A percentile compares a stretch with the other conserved stretches of the same genome.
These are phyloP conservation scores for Hypoxylon perforatum DNA, from an alignment of 495 filamentous ascomycete genomes.

Conservation along the genomic window DNA sequence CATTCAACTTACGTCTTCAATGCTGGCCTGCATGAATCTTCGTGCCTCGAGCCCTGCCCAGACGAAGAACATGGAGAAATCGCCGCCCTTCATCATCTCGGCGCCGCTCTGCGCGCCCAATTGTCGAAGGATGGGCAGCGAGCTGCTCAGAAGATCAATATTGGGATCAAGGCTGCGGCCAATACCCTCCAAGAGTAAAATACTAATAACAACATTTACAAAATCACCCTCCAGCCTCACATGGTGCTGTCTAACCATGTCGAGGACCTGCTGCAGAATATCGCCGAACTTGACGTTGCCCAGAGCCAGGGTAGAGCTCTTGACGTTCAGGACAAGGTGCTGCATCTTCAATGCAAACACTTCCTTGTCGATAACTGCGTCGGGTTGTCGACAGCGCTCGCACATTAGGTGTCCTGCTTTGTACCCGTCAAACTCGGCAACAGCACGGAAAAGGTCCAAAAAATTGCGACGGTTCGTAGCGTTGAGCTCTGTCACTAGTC, in stretches of 20 bases:
- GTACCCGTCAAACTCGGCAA: constrained; percentile 97
- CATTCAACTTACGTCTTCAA: constrained; percentile 76
- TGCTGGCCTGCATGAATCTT: constrained; percentile 85
- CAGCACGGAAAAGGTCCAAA: constrained; percentile 92
- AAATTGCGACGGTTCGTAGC: constrained; percentile 88
- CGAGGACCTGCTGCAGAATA: constrained; percentile 86
- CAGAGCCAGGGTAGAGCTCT: constrained; percentile 87
- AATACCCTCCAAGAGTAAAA: constrained; percentile 93
- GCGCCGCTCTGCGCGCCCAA: constrained; percentile 83
- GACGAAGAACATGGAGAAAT: constrained; percentile 92
- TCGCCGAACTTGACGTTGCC: constrained; percentile 98
- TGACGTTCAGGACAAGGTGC: constrained; percentile 89
- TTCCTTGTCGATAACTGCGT: constrained; percentile 86
- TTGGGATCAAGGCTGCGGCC: constrained; percentile 87
- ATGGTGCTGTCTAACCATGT: constrained; percentile 93
- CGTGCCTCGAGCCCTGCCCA: constrained; percentile 94
- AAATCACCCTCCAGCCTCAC: constrained; percentile 97
- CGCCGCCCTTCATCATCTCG: constrained; percentile 73
- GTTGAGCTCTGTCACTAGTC: constrained; percentile 94
- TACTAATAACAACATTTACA: constrained; percentile 97
- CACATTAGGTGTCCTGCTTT: constrained; percentile 96
- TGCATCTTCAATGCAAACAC: constrained; percentile 97
- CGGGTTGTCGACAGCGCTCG: constrained; percentile 89
- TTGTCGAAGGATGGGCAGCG: constrained; percentile 89
- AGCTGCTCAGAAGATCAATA: constrained; percentile 85